These are phyloP conservation scores for Calonectria fujianensis DNA, from an alignment of 2,329 filamentous ascomycete species.

Conservation along the genomic window DNA sequence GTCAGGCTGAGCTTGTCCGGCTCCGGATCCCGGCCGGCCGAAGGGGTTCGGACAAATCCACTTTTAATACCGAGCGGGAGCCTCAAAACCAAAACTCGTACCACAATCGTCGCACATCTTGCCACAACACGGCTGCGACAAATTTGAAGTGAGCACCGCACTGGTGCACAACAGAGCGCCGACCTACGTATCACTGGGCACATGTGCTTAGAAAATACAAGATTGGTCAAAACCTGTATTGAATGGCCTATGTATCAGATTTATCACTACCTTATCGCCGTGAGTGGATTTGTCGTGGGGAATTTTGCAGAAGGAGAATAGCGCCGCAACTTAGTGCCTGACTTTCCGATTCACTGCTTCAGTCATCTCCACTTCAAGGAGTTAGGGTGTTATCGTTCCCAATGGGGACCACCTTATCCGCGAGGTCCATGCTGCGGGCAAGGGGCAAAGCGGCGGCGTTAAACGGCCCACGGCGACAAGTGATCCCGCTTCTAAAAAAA, in stretches of 20 bases:
- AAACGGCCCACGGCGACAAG: neutral
- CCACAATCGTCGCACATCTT: neutral
- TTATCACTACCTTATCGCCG: neutral
- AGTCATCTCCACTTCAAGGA: neutral
- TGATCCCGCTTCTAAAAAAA: too few relatives aligned
- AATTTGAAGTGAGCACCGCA: neutral
- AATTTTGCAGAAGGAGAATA: neutral
- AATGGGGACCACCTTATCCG: neutral
- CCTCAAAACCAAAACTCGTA: neutral
- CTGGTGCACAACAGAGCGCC: neutral
- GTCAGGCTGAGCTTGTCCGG: neutral
- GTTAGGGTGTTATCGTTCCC: neutral
- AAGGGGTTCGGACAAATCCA: neutral
- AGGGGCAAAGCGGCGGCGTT: neutral
- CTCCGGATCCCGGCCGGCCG: neutral
- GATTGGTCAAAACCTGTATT: neutral
- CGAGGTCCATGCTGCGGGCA: neutral
- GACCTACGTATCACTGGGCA: neutral
- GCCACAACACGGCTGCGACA: neutral
- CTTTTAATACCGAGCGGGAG: neutral
- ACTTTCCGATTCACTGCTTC: neutral
- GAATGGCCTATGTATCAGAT: neutral
- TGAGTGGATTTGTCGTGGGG: too few relatives aligned
- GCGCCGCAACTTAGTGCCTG: neutral
- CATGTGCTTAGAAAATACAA: neutral